A percentile compares a stretch with the other conserved stretches of the same genome.
These are phyloP conservation scores for Aspergillus sclerotialis DNA, from an alignment of 2,329 filamentous ascomycete species.

Conservation along the genomic window DNA sequence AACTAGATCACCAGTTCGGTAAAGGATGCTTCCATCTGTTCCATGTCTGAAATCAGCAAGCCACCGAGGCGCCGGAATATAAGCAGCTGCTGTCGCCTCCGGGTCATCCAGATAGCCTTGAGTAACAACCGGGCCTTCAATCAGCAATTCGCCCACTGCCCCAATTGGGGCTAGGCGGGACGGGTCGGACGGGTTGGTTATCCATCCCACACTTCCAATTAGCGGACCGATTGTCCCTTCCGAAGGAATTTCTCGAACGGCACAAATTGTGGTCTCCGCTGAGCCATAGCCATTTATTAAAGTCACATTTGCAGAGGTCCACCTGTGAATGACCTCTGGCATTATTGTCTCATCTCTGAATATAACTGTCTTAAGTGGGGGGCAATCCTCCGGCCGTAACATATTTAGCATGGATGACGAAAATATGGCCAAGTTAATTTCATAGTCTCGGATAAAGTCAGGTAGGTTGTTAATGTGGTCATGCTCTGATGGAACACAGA, in stretches of 20 bases:
- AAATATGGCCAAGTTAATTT: constrained; percentile 47
- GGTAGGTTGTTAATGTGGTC: constrained; percentile 40
- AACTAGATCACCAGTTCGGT: constrained; percentile 20
- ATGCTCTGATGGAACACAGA: constrained; percentile 45
- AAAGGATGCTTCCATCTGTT: constrained; percentile 5
- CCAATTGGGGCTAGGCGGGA: constrained; percentile 29
- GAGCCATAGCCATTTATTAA: constrained; percentile 34
- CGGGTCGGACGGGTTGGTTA: constrained; percentile 30
- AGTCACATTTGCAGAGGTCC: constrained; percentile 23
- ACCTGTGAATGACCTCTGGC: constrained; percentile 20
- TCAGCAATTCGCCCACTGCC: constrained; percentile 31
- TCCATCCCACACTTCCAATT: constrained; percentile 22
- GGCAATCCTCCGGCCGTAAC: constrained; percentile 29
- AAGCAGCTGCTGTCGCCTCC: constrained; percentile 11
- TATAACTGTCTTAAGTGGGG: constrained; percentile 26
- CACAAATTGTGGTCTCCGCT: constrained; percentile 21
- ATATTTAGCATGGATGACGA: constrained; percentile 49
- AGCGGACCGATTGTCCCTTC: constrained; percentile 20
- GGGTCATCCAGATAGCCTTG: constrained; percentile 18
- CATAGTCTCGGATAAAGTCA: constrained; percentile 40
- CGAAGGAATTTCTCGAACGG: constrained; percentile 8
- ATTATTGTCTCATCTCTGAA: constrained; percentile 14
- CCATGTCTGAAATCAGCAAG: neutral
- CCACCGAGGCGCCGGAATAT: constrained; percentile 17
- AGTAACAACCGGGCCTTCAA: constrained; percentile 12